Evolutionary conservation across 1,284 basidiomycete species (phyloP).

Genomic region (Ceratobasidium sp.): DNA sequence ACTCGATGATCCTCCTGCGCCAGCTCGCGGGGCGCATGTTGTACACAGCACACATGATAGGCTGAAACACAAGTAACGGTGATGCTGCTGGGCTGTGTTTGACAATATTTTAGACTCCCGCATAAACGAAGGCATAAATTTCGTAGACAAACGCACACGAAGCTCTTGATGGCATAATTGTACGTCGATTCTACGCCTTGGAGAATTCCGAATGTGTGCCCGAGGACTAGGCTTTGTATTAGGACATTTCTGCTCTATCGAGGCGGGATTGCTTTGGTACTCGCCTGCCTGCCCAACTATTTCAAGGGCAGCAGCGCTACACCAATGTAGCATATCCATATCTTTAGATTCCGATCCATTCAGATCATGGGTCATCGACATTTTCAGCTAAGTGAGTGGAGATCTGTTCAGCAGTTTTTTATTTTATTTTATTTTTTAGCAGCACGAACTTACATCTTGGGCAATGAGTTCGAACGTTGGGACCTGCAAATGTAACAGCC

Average conservation of each 20-base stretch:
- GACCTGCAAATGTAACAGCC: background rate
- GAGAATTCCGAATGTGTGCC: slow-evolving; percentile 13
- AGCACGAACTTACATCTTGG: background rate
- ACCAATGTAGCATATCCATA: slow-evolving; percentile 14
- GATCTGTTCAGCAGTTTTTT: no score
- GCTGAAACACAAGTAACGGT: background rate
- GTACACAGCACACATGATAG: background rate
- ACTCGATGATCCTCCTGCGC: slow-evolving; percentile 14
- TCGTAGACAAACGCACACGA: background rate
- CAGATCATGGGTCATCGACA: background rate
- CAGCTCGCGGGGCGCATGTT: background rate
- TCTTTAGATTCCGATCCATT: background rate
- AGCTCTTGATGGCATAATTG: slow-evolving; percentile 2
- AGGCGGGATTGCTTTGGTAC: background rate
- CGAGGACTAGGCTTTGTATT: background rate
- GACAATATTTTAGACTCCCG: background rate
- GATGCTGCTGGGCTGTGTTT: background rate
- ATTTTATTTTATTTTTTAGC: no score
- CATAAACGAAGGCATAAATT: background rate
- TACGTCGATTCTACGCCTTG: slow-evolving; percentile 10
- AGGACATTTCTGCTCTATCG: background rate
- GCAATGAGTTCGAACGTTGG: background rate
- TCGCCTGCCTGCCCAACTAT: slow-evolving; percentile 27
- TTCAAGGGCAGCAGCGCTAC: slow-evolving; percentile 29
- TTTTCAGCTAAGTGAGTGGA: background rate